A percentile compares a stretch with the other conserved stretches of the same genome.
These are phyloP conservation scores for Botryosphaeria agaves DNA, from an alignment of 2,329 filamentous ascomycete genomes.

Conservation along the genomic window DNA sequence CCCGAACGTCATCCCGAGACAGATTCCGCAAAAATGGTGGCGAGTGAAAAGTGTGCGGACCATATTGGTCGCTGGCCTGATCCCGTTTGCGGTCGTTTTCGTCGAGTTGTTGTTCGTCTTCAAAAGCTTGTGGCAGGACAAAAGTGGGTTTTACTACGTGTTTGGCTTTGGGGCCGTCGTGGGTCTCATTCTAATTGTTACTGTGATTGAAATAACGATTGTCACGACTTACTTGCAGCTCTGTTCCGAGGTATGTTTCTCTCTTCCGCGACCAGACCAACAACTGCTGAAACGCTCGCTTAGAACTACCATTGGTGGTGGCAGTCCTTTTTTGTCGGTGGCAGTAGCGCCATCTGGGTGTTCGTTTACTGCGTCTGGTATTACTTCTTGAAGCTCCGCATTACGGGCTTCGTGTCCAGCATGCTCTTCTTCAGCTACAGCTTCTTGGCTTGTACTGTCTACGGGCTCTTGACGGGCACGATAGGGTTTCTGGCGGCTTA, in stretches of 20 bases:
- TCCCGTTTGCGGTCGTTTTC: slow-evolving; percentile 77
- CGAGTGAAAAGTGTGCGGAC: slow-evolving; percentile 48
- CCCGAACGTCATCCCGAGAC: slow-evolving; percentile 51
- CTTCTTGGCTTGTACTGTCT: slow-evolving; percentile 64
- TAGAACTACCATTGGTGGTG: slow-evolving; percentile 89
- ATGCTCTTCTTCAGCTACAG: slow-evolving; percentile 77
- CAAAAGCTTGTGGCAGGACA: slow-evolving; percentile 77
- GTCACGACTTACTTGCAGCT: slow-evolving; percentile 71
- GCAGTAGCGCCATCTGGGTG: slow-evolving; percentile 62
- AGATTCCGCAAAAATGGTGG: slow-evolving; percentile 60
- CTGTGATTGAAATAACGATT: slow-evolving; percentile 67
- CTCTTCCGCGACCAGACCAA: slow-evolving; percentile 4
- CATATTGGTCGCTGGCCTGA: slow-evolving; percentile 54
- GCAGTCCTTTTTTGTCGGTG: slow-evolving; percentile 70
- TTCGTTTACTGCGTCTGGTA: slow-evolving; percentile 75
- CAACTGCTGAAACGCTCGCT: background rate
- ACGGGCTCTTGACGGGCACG: slow-evolving; percentile 65
- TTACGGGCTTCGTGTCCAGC: slow-evolving; percentile 61
- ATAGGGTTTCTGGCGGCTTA: slow-evolving; percentile 74
- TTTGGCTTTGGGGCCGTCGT: slow-evolving; percentile 74
- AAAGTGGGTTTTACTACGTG: slow-evolving; percentile 82
- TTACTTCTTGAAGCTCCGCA: slow-evolving; percentile 63
- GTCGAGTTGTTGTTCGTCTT: slow-evolving; percentile 79
- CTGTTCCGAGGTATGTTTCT: slow-evolving; percentile 45
- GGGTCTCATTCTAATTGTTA: slow-evolving; percentile 52